Percentiles rank a stretch among this genome's conserved stretches.
phyloP scores from a whole-genome alignment of 306 rosid genomes.

The Malus sylvestris region DNA sequence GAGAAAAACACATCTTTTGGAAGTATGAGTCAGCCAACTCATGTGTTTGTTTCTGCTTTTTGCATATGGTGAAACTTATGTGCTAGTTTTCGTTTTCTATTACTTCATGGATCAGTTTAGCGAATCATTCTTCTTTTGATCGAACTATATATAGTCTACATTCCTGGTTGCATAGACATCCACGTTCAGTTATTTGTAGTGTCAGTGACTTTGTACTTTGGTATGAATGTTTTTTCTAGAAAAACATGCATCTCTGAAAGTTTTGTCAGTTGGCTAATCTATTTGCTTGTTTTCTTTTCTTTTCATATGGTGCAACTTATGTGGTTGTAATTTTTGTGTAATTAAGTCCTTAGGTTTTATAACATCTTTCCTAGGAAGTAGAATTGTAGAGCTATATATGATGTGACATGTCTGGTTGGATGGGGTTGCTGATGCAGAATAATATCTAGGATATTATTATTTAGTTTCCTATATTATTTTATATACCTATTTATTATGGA shows the following conservation, averaged over 20 bases:
- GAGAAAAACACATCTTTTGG: slow-evolving; percentile 11
- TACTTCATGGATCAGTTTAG: not conserved
- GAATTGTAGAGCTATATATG: too few relatives aligned
- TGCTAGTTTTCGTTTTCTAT: not conserved
- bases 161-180: not conserved
- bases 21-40: not conserved
- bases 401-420: too few relatives aligned
- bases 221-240: not conserved
- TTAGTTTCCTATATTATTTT: too few relatives aligned
- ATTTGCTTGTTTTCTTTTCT: not conserved
- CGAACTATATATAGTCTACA: not conserved
- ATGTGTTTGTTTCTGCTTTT: not conserved
- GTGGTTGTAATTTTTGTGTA: not conserved
- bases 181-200: not conserved
- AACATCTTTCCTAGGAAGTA: too few relatives aligned
- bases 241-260: not conserved
- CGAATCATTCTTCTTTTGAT: not conserved
- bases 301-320: not conserved
- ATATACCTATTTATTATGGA: too few relatives aligned
- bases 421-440: too few relatives aligned
- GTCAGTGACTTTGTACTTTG: not conserved
- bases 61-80: not conserved
- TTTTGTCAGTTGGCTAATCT: not conserved
- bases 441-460: too few relatives aligned
- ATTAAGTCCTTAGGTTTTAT: too few relatives aligned